phyloP scores from a whole-genome alignment of 202 grass and related monocot genomes.

The Schoenoplectus tabernaemontani region DNA sequence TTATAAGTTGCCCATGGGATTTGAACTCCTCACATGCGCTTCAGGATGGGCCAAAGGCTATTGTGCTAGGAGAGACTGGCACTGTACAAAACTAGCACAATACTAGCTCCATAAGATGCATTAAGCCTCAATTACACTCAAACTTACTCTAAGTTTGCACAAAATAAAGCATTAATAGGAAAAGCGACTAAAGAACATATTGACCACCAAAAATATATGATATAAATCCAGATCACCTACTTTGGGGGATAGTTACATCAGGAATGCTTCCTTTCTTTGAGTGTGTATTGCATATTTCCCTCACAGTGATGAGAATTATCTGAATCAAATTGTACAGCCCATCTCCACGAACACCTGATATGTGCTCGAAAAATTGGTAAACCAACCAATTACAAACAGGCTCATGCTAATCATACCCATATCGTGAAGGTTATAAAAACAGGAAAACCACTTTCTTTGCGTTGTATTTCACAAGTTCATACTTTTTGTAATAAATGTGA shows the following conservation, averaged over 20 bases:
- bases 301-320: slow-evolving; percentile 63
- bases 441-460: not conserved
- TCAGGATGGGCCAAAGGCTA: not conserved
- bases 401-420: not conserved
- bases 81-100: not conserved
- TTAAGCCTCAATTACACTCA: not conserved
- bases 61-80: not conserved
- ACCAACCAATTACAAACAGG: not conserved
- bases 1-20: too few relatives aligned
- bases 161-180: not conserved
- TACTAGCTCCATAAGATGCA: not conserved
- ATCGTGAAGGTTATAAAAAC: not conserved
- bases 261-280: slow-evolving; percentile 50
- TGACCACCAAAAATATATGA: not conserved
- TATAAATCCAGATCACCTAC: slow-evolving; percentile 22
- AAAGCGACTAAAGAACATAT: not conserved
- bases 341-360: slow-evolving; percentile 85
- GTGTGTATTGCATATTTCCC: slow-evolving; percentile 60
- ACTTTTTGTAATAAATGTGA: not conserved
- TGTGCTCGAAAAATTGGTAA: not conserved
- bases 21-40: too few relatives aligned
- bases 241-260: slow-evolving; percentile 34
- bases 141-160: not conserved
- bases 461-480: not conserved
- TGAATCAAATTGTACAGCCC: slow-evolving; percentile 96